Conservation (phyloP, 2,329 filamentous ascomycete species). For the Periconia sp. region DNA sequence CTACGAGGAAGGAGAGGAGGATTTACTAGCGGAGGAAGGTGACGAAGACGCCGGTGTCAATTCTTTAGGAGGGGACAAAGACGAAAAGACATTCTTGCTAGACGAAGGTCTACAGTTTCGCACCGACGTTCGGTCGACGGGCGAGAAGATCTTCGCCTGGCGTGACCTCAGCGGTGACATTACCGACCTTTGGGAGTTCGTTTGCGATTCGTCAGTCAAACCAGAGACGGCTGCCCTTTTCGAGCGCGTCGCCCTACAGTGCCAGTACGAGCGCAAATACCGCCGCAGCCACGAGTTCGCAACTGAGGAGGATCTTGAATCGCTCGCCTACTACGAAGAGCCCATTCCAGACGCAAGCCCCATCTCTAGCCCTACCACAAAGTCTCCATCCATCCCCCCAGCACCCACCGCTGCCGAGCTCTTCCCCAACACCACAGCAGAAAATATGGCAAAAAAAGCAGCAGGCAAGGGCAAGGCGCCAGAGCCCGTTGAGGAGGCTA, state of each 20-base stretch:
- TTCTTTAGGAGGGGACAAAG: conserved; percentile 75
- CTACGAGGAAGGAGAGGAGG: conserved; percentile 96
- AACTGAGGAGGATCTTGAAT: conserved; percentile 74
- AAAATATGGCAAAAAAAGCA: conserved; percentile 48
- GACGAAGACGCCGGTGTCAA: conserved; percentile 78
- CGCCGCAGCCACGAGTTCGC: conserved; percentile 77
- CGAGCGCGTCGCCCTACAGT: conserved; percentile 80
- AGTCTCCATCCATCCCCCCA: conserved; percentile 39
- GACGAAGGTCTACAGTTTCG: conserved; percentile 89
- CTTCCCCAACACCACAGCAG: conserved; percentile 39
- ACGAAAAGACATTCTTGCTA: conserved; percentile 97
- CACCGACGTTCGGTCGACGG: conserved; percentile 75
- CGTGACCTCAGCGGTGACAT: conserved; percentile 89
- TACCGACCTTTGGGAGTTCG: conserved; percentile 96
- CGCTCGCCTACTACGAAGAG: conserved; percentile 76
- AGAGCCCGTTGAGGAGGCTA: conserved; percentile 48
- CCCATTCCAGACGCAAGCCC: conserved; percentile 64
- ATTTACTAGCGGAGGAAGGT: conserved; percentile 87
- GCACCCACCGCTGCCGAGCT: conserved; percentile 34
- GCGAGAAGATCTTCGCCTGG: conserved; percentile 90
- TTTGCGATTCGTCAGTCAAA: conserved; percentile 77
- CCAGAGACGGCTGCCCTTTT: conserved; percentile 76
- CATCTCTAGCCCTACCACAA: conserved; percentile 50
- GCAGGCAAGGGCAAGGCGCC: conserved; percentile 35
- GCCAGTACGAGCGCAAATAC: conserved; percentile 97